Evolutionary conservation across 805 yeast genomes (phyloP).

Genomic region (Nakazawaea ishiwadae): DNA sequence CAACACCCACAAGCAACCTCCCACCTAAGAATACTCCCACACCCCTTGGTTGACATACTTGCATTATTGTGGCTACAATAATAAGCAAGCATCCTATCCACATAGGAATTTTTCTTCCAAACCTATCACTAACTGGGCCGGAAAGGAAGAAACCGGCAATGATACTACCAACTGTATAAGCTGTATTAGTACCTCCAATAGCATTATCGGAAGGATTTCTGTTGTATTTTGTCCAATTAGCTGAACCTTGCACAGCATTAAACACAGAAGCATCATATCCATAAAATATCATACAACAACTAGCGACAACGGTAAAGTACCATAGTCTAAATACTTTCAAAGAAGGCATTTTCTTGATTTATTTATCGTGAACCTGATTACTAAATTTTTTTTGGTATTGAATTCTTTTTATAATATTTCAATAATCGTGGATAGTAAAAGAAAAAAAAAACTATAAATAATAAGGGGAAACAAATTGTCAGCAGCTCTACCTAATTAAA

Average conservation of each 20-base stretch:
- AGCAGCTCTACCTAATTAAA: too few relatives aligned
- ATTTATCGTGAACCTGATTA: background rate
- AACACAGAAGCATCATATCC: constrained; percentile 21
- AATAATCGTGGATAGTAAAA: too few relatives aligned
- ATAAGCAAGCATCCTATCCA: constrained; percentile 11
- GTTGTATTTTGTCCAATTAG: constrained; percentile 18
- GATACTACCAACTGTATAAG: constrained; percentile 19
- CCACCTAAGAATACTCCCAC: constrained; percentile 25
- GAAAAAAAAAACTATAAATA: too few relatives aligned
- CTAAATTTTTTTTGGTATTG: too few relatives aligned
- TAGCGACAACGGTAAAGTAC: constrained; percentile 19
- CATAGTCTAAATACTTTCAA: constrained; percentile 10
- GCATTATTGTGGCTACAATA: constrained; percentile 15
- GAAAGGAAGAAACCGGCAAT: constrained; percentile 18
- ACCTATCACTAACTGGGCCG: constrained; percentile 16
- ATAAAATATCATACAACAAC: constrained; percentile 19
- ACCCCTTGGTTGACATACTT: constrained; percentile 15
- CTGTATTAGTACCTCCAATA: constrained; percentile 18
- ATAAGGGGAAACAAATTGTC: too few relatives aligned
- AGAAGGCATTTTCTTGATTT: background rate
- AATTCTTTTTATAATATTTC: too few relatives aligned
- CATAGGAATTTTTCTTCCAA: constrained; percentile 17
- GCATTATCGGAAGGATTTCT: constrained; percentile 16
- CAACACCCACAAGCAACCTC: constrained; percentile 36
- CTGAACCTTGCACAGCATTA: constrained; percentile 19